Conservation (phyloP, 768 basidiomycete species). For the Xerocomellus intermedius region DNA sequence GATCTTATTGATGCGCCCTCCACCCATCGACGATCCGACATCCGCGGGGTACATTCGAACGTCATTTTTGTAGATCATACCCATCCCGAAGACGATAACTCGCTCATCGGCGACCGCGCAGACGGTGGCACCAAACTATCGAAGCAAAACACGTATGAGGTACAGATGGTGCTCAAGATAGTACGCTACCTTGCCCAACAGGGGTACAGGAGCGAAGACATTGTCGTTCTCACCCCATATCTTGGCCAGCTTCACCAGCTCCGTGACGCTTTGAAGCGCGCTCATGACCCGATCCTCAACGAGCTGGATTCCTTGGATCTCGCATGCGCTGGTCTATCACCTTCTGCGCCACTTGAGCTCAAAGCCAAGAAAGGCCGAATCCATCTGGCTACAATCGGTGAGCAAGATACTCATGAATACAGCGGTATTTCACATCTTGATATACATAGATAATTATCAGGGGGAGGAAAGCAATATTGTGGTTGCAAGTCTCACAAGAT, state of each 20-base stretch:
- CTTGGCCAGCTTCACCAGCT: conserved; percentile 60
- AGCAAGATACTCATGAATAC: neutral
- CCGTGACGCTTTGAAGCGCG: conserved; percentile 41
- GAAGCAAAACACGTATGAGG: conserved; percentile 62
- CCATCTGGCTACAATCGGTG: conserved; percentile 64
- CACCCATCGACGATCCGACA: conserved; percentile 47
- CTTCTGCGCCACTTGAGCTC: conserved; percentile 27
- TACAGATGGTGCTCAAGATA: conserved; percentile 61
- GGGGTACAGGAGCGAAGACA: conserved; percentile 57
- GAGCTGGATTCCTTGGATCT: conserved; percentile 62
- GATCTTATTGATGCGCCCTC: conserved; percentile 54
- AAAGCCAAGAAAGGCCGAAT: conserved; percentile 38
- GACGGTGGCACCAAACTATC: conserved; percentile 50
- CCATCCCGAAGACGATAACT: conserved; percentile 51
- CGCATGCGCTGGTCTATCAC: conserved; percentile 43
- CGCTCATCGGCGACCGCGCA: conserved; percentile 38
- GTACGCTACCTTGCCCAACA: conserved; percentile 65
- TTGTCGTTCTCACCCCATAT: conserved; percentile 72
- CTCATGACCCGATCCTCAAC: conserved; percentile 56
- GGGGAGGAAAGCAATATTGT: conserved; percentile 72
- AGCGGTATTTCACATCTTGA: neutral
- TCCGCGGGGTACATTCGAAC: conserved; percentile 56
- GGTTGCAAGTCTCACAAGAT: conserved; percentile 55
- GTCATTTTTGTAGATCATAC: conserved; percentile 62
- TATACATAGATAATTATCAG: conserved; percentile 67